Evolutionary conservation across 768 basidiomycete species (phyloP), one percentile per base, ranked within the genome.

Genomic region (Naganishia kalamii): DNA sequence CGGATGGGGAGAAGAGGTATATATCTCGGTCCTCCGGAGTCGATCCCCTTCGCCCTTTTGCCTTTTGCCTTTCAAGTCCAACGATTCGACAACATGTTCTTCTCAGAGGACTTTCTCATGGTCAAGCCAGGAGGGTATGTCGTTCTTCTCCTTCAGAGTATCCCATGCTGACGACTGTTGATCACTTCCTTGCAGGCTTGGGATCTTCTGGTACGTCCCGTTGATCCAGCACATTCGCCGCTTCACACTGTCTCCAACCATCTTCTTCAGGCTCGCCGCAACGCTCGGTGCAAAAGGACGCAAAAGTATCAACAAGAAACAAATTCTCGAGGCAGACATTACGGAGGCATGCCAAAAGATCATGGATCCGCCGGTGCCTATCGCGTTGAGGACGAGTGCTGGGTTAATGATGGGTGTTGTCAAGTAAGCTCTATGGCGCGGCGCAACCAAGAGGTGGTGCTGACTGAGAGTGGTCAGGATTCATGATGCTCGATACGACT

Each of bases 371-470:
- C 33, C 40, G 2, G 35, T 33, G 21, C 66, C 66, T 8, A 40
- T 68, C 13, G 62, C 66, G 19, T 51, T 68, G 48, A 57, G 66
- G 43, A 51, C 62, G 21, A 63, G 49, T 33, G 66, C 66, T 13
- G 66, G 66, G 25, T 60, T 68, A 21, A 37, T 68, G 61, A 30
- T 68, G 15, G 66, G 66, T 21, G 66, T 68, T 33, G 66, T 68
- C 0, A 57, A 62, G 65, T 62, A 33, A 47, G 65, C 19, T 30
- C 30, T 11, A 33, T 27, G 32, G 43, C 17, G 13, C 13, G 1
- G 27, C 1, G 12, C 1, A 30, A 47, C 17, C 6, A 29, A 1
- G 8, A 27, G 60, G 21, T 4, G 19, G 17, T 23, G 29, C 27
- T n/a, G 17, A 62, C 61, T 60, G 23, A 33, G 29, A 33, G 7